Conservation (phyloP, 1,284 basidiomycete genomes). For the Albatrellus sp. region DNA sequence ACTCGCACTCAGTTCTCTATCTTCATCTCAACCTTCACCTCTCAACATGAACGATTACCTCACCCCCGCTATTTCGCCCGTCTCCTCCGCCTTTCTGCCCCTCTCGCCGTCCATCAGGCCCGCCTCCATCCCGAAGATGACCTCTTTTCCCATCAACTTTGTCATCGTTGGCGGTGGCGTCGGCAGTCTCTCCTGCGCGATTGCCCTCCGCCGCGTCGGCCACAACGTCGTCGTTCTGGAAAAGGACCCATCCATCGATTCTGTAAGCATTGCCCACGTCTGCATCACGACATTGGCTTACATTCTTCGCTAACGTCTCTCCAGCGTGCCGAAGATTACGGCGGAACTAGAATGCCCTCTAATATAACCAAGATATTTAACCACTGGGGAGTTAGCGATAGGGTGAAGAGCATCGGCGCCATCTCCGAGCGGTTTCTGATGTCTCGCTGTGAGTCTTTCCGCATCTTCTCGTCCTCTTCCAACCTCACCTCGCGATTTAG, state of each 20-base stretch:
- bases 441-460: conserved; percentile 5
- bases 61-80: no score
- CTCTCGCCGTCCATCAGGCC: conserved; percentile 1
- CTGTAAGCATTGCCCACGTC: conserved; percentile 17
- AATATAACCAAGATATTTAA: conserved; percentile 44
- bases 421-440: conserved; percentile 21
- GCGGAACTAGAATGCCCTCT: conserved; percentile 38
- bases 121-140: conserved; percentile 12
- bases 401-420: conserved; percentile 23
- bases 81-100: no score
- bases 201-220: conserved; percentile 39
- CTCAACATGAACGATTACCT: no score
- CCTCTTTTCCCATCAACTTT: conserved; percentile 27
- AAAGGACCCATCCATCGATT: conserved; percentile 21
- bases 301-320: conserved; percentile 1
- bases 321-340: conserved; percentile 12
- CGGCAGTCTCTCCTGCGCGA: conserved; percentile 40
- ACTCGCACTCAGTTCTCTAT: no score
- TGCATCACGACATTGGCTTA: conserved; percentile 4
- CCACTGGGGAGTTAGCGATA: conserved; percentile 38
- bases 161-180: conserved; percentile 39
- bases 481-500: conserved; percentile 15
- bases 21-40: no score
- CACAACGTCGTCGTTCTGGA: conserved; percentile 46
- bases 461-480: not conserved